phyloP scores from a whole-genome alignment of 495 filamentous ascomycete species.

The Penicillium parvum region DNA sequence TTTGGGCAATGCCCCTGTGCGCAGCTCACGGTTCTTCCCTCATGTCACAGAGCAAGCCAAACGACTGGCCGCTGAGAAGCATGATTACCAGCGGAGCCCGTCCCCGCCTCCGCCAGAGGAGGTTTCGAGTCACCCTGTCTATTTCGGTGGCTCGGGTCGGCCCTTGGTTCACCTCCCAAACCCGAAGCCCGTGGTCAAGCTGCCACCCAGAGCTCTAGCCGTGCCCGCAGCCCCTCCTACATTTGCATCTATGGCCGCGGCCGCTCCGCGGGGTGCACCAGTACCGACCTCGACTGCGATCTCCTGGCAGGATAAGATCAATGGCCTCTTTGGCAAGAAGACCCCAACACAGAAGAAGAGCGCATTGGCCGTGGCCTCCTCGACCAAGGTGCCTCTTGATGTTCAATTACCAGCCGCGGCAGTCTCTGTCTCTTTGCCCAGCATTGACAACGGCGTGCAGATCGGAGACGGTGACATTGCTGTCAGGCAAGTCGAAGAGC shows the following conservation, averaged over 20 bases:
- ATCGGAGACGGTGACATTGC: constrained; percentile 40
- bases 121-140: constrained; percentile 63
- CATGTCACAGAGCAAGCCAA: constrained; percentile 36
- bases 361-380: constrained; percentile 51
- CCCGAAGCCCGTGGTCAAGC: constrained; percentile 63
- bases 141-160: constrained; percentile 56
- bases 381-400: constrained; percentile 59
- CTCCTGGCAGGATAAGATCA: constrained; percentile 72
- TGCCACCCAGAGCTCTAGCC: constrained; percentile 55
- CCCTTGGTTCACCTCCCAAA: constrained; percentile 67
- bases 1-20: constrained; percentile 35
- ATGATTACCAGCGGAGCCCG: constrained; percentile 33
- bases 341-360: constrained; percentile 47
- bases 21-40: constrained; percentile 72
- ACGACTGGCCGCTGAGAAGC: constrained; percentile 33
- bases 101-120: constrained; percentile 73
- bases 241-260: constrained; percentile 53
- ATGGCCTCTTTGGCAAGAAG: constrained; percentile 64
- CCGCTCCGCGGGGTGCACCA: constrained; percentile 26
- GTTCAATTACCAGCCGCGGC: constrained; percentile 43
- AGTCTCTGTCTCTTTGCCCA: constrained; percentile 58
- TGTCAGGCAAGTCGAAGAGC: constrained; percentile 64
- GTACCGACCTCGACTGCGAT: constrained; percentile 27
- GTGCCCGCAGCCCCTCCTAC: constrained; percentile 43
- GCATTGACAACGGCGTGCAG: constrained; percentile 21